phyloP scores from a whole-genome alignment of 805 yeast genomes.

The Candida ascalaphidarum region DNA sequence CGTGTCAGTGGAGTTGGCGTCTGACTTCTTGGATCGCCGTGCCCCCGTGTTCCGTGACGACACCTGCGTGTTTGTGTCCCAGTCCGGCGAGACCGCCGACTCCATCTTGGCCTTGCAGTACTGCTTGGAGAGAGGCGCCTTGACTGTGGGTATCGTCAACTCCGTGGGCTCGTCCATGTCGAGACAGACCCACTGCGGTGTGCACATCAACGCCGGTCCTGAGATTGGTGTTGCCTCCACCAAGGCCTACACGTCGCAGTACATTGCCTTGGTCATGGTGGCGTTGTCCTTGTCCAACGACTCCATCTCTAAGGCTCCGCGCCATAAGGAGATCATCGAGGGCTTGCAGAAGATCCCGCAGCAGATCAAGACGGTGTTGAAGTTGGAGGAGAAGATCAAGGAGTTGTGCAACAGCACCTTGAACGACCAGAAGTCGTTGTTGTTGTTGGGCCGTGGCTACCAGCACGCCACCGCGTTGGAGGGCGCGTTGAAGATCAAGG shows the following conservation, averaged over 20 bases:
- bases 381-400: slow-evolving; percentile 67
- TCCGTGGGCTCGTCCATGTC: slow-evolving; percentile 96
- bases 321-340: slow-evolving; percentile 79
- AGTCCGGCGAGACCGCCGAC: slow-evolving; percentile 98
- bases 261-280: slow-evolving; percentile 93
- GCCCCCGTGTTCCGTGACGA: slow-evolving; percentile 99
- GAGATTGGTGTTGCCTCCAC: slow-evolving; percentile 99
- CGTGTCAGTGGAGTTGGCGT: slow-evolving; percentile 85
- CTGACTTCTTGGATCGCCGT: slow-evolving; percentile 88
- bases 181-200: slow-evolving; percentile 97
- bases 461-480: slow-evolving; percentile 96
- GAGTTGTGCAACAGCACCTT: slow-evolving; percentile 63
- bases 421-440: slow-evolving; percentile 75
- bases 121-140: slow-evolving; percentile 94
- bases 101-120: slow-evolving; percentile 90
- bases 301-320: slow-evolving; percentile 61
- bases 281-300: slow-evolving; percentile 94
- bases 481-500: slow-evolving; percentile 97
- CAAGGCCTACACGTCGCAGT: slow-evolving; percentile 97
- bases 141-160: slow-evolving; percentile 96
- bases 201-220: slow-evolving; percentile 98
- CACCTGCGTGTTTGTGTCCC: slow-evolving; percentile 94
- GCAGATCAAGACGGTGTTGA: slow-evolving; percentile 73
- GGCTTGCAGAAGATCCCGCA: slow-evolving; percentile 79
- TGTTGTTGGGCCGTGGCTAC: slow-evolving; percentile 94